These are phyloP conservation scores for Mallotus japonicus DNA, from an alignment of 441 rosid species.

Conservation along the genomic window DNA sequence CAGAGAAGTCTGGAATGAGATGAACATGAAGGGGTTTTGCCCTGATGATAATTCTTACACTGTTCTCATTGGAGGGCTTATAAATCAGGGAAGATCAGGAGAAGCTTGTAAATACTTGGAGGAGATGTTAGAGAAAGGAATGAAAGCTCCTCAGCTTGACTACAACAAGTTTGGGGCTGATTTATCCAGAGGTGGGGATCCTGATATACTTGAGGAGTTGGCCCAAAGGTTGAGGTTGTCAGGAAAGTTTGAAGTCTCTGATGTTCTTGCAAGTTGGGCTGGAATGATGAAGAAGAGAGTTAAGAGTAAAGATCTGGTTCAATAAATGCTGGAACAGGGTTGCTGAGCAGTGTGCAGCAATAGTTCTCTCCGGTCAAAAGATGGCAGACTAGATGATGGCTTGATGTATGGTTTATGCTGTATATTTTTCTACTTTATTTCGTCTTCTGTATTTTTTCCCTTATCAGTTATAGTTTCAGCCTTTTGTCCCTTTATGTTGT, in stretches of 20 bases:
- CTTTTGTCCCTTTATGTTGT: background rate
- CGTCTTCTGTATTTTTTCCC: background rate
- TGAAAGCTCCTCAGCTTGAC: slow-evolving; percentile 84
- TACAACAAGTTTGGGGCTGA: slow-evolving; percentile 77
- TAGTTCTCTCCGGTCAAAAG: background rate
- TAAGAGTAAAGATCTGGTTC: slow-evolving; percentile 36
- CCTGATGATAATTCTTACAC: slow-evolving; percentile 80
- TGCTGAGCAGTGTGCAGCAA: background rate
- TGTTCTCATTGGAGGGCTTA: slow-evolving; percentile 55
- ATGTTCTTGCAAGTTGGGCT: slow-evolving; percentile 61
- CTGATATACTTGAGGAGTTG: slow-evolving; percentile 65
- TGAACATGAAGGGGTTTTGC: slow-evolving; percentile 59
- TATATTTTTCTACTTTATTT: background rate
- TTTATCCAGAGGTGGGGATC: slow-evolving; percentile 62
- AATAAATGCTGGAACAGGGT: slow-evolving; percentile 18
- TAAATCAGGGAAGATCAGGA: slow-evolving; percentile 52
- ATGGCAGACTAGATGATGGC: background rate
- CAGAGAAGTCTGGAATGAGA: slow-evolving; percentile 69
- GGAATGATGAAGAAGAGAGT: slow-evolving; percentile 50
- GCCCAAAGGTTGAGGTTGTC: slow-evolving; percentile 67
- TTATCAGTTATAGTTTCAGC: background rate
- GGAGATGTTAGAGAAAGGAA: slow-evolving; percentile 86
- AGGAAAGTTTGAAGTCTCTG: slow-evolving; percentile 65
- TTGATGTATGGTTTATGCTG: background rate
- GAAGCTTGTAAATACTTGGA: slow-evolving; percentile 72